phyloP scores from a whole-genome alignment of 768 basidiomycete genomes.

The Termitomyces titanicus region DNA sequence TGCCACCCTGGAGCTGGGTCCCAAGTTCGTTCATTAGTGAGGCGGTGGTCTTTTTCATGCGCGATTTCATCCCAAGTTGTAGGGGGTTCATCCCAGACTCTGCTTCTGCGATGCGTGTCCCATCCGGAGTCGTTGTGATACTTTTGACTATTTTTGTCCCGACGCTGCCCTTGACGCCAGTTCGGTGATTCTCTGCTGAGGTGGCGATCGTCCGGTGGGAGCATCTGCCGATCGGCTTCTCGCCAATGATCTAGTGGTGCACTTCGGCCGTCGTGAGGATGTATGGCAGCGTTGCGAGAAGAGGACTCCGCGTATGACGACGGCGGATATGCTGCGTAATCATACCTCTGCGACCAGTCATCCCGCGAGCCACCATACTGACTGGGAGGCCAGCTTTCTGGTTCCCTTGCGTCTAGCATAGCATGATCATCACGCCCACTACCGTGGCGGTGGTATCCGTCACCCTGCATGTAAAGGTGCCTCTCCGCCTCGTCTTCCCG shows the following conservation, averaged over 20 bases:
- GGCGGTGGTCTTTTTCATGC: conserved; percentile 24
- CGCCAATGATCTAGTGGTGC: conserved; percentile 40
- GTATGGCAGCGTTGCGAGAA: conserved; percentile 32
- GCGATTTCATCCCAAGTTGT: conserved; percentile 21
- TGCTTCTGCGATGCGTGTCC: conserved; percentile 47
- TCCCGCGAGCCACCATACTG: conserved; percentile 38
- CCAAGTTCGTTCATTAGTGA: conserved; percentile 58
- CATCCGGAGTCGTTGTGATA: conserved; percentile 51
- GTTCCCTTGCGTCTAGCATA: conserved; percentile 36
- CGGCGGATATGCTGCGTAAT: conserved; percentile 34
- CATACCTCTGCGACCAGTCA: conserved; percentile 50
- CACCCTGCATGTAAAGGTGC: conserved; percentile 35
- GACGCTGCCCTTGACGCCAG: conserved; percentile 36
- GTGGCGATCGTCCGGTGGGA: conserved; percentile 13
- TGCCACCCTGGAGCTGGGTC: conserved; percentile 73
- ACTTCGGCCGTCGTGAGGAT: conserved; percentile 37
- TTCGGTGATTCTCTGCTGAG: conserved; percentile 26
- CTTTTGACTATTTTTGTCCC: conserved; percentile 33
- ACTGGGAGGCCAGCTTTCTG: conserved; percentile 44
- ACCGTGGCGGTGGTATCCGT: conserved; percentile 42
- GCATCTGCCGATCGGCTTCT: conserved; percentile 33
- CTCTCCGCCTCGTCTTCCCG: conserved; percentile 46
- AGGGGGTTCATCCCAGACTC: conserved; percentile 34
- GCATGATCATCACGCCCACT: conserved; percentile 49
- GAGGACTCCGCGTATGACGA: conserved; percentile 46